Evolutionary conservation across 2,329 filamentous ascomycete species (phyloP).

Genomic region (Microdochium nivale): DNA sequence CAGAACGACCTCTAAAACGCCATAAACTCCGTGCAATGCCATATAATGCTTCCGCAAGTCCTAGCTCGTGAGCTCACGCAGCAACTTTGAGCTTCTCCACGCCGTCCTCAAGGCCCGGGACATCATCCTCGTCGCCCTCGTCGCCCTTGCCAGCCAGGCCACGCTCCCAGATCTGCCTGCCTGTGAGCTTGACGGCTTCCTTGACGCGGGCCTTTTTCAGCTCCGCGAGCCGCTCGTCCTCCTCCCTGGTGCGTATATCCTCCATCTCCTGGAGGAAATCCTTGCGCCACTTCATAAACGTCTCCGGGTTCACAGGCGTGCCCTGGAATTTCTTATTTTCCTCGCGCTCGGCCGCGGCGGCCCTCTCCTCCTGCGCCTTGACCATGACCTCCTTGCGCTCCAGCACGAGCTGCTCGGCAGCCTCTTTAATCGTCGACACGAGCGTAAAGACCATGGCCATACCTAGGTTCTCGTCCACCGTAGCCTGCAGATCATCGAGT

Average conservation of each 20-base stretch:
- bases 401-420: constrained; percentile 74
- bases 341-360: constrained; percentile 63
- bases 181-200: constrained; percentile 64
- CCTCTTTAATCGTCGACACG: constrained; percentile 79
- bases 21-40: constrained; percentile 4
- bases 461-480: constrained; percentile 84
- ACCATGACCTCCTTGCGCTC: constrained; percentile 61
- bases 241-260: constrained; percentile 57
- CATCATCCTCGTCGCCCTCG: constrained; percentile 58
- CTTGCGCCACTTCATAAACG: constrained; percentile 75
- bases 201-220: constrained; percentile 71
- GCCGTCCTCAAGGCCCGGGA: constrained; percentile 44
- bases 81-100: constrained; percentile 67
- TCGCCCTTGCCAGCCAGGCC: constrained; percentile 60
- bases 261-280: constrained; percentile 73
- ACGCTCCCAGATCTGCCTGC: constrained; percentile 70
- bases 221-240: constrained; percentile 75
- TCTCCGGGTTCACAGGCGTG: constrained; percentile 76
- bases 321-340: constrained; percentile 98
- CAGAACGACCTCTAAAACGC: background rate
- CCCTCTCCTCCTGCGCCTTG: constrained; percentile 45
- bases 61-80: constrained; percentile 24
- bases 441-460: constrained; percentile 98
- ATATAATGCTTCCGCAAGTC: background rate
- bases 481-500: constrained; percentile 61